Percentiles rank a stretch among this genome's conserved stretches.
These are phyloP conservation scores for Allium cepa DNA, from an alignment of 106 monocot species.

Conservation along the genomic window DNA sequence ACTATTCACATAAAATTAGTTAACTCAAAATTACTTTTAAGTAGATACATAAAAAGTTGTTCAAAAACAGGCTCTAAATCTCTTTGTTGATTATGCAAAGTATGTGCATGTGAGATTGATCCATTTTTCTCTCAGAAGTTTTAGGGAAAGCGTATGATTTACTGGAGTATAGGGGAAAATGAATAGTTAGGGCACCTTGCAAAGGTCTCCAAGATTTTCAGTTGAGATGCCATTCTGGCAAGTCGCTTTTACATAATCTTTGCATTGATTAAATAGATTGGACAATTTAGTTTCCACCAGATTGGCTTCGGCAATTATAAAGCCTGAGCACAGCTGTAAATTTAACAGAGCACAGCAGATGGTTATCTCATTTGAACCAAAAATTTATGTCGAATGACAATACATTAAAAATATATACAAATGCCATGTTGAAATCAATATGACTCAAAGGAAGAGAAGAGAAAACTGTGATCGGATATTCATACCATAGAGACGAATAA, in stretches of 20 bases:
- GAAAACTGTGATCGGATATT: neutral
- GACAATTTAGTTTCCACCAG: constrained; percentile 33
- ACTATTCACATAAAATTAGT: too few species aligned
- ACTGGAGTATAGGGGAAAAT: too few species aligned
- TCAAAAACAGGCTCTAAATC: too few species aligned
- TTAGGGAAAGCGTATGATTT: too few species aligned
- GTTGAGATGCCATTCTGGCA: constrained; percentile 38
- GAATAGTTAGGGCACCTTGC: constrained; percentile 49
- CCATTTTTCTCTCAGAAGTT: too few species aligned
- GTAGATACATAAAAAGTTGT: too few species aligned
- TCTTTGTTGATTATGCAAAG: too few species aligned
- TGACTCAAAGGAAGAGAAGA: neutral
- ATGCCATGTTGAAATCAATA: neutral
- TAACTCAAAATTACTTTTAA: too few species aligned
- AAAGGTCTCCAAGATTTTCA: constrained; percentile 58
- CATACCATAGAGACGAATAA: constrained; percentile 64
- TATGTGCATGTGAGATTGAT: neutral
- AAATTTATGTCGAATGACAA: neutral
- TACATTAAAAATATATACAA: neutral
- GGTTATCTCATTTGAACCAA: neutral
- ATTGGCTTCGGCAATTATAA: constrained; percentile 51
- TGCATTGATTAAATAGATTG: constrained; percentile 66
- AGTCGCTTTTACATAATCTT: constrained; percentile 43
- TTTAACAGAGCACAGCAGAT: neutral
- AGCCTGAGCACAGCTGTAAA: constrained; percentile 54